phyloP scores from a whole-genome alignment of 371 early-diverging fungal species.

The Coemansia sp. region DNA sequence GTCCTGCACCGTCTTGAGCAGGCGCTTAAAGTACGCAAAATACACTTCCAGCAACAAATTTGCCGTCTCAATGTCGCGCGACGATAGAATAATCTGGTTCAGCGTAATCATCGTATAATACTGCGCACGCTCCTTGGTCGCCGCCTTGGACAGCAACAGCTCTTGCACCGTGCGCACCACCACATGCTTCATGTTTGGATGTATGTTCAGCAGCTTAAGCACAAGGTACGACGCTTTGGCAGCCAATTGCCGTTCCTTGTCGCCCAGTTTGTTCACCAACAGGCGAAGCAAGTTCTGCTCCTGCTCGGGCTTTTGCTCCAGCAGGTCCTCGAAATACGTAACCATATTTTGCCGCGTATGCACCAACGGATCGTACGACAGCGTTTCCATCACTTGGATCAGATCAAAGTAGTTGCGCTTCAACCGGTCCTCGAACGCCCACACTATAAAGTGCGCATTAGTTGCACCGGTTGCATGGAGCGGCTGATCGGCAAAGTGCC shows the following conservation, averaged over 20 bases:
- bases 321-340: slow-evolving; percentile 68
- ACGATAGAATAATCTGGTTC: slow-evolving; percentile 85
- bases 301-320: slow-evolving; percentile 89
- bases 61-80: slow-evolving; percentile 69
- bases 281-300: slow-evolving; percentile 88
- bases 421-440: slow-evolving; percentile 91
- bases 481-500: slow-evolving; percentile 86
- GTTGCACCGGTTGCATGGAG: slow-evolving; percentile 61
- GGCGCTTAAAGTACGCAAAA: slow-evolving; percentile 82
- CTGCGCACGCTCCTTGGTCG: slow-evolving; percentile 70
- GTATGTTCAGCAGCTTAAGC: slow-evolving; percentile 68
- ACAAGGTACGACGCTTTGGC: slow-evolving; percentile 77
- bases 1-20: slow-evolving; percentile 56
- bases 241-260: slow-evolving; percentile 82
- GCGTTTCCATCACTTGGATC: slow-evolving; percentile 76
- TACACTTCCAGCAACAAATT: slow-evolving; percentile 83
- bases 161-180: slow-evolving; percentile 86
- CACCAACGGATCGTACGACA: slow-evolving; percentile 80
- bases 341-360: slow-evolving; percentile 80
- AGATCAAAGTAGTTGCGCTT: slow-evolving; percentile 88
- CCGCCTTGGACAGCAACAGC: slow-evolving; percentile 69
- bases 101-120: slow-evolving; percentile 86
- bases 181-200: slow-evolving; percentile 86
- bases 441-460: slow-evolving; percentile 72
- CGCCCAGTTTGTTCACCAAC: slow-evolving; percentile 94